A percentile compares a stretch with the other conserved stretches of the same genome.
These are phyloP conservation scores for Calocybe gambosa DNA, from an alignment of 1,284 basidiomycete genomes.

Conservation along the genomic window DNA sequence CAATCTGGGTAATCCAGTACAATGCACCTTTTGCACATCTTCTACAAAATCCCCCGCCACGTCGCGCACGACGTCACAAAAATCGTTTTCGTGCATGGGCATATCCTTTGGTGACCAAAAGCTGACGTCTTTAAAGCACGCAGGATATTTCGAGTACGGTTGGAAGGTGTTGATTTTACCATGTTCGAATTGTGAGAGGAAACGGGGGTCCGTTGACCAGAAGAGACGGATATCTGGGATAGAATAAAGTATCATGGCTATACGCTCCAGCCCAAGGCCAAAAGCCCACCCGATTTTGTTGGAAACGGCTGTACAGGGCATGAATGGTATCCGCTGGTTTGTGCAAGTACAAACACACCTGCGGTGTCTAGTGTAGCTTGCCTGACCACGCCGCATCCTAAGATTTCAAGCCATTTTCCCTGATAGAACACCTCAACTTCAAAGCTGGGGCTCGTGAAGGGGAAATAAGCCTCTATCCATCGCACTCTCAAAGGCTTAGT, in stretches of 20 bases:
- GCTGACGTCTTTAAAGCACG: conserved; percentile 86
- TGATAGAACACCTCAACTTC: conserved; percentile 98
- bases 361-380: conserved; percentile 86
- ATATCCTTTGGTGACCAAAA: conserved; percentile 72
- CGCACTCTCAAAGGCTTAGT: conserved; percentile 77
- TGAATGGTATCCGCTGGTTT: conserved; percentile 3
- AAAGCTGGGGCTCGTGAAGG: conserved; percentile 95
- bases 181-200: conserved; percentile 79
- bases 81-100: conserved; percentile 88
- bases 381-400: conserved; percentile 90
- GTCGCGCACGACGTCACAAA: conserved; percentile 93
- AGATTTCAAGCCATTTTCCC: conserved; percentile 95
- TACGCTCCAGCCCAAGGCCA: conserved; percentile 93
- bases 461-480: conserved; percentile 98
- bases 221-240: conserved; percentile 99
- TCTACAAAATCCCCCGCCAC: conserved; percentile 90
- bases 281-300: conserved; percentile 97
- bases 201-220: conserved; percentile 90
- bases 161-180: conserved; percentile 79
- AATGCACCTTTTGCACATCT: conserved; percentile 75
- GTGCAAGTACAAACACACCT: conserved; percentile 44
- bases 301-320: conserved; percentile 50
- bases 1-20: not conserved
- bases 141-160: conserved; percentile 86
- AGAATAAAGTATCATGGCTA: conserved; percentile 96